Evolutionary conservation across 1,284 basidiomycete species (phyloP).

Genomic region (Leccinum idahoense): DNA sequence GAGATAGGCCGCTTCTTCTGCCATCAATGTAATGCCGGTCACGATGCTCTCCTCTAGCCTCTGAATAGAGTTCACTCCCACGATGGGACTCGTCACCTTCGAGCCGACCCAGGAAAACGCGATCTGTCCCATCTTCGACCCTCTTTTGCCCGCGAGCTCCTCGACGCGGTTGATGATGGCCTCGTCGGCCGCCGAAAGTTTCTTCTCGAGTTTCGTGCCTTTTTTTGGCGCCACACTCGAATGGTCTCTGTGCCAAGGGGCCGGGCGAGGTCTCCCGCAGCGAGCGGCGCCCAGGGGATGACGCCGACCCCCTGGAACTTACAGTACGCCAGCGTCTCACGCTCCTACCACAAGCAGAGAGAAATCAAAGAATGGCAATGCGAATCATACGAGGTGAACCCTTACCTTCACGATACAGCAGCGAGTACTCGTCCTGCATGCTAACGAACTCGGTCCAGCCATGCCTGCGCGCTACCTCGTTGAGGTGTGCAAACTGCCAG

Average conservation of each 20-base stretch:
- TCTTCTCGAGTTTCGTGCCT: conserved; percentile 20
- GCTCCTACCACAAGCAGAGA: background rate
- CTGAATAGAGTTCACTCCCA: conserved; percentile 18
- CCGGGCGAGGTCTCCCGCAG: conserved; percentile 27
- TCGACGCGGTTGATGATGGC: conserved; percentile 37
- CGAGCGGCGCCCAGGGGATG: conserved; percentile 37
- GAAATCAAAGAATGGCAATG: background rate
- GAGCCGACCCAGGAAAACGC: conserved; percentile 1
- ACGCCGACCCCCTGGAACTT: background rate
- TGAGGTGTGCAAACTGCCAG: too few relatives aligned
- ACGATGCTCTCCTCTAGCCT: background rate
- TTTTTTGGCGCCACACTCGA: conserved; percentile 19
- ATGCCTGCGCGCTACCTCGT: background rate
- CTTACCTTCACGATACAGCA: background rate
- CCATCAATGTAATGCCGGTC: background rate
- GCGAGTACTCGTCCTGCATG: background rate
- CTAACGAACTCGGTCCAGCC: background rate
- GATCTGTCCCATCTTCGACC: background rate
- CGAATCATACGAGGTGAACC: background rate
- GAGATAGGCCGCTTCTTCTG: conserved; percentile 26
- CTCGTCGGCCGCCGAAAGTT: conserved; percentile 26
- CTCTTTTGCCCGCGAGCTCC: conserved; percentile 35
- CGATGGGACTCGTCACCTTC: conserved; percentile 39
- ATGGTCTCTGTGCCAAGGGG: conserved; percentile 21
- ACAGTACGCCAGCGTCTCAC: background rate